Base-by-base conservation (phyloP, 345 rosid genomes). In the Gossypium turneri region DNA sequence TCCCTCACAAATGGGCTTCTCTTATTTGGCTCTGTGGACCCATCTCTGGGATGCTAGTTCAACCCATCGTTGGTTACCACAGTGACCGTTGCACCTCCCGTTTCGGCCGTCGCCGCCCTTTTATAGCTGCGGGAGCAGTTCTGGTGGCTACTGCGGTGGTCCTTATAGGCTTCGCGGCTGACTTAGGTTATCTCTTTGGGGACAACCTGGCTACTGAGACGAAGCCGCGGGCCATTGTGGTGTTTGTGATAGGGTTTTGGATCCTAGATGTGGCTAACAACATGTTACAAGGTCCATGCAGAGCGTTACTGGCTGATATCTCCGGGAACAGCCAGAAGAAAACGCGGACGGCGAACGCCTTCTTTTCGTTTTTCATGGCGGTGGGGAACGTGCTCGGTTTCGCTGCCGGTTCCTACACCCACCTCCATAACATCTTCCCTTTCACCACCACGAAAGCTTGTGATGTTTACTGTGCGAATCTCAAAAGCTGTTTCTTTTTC, bases 291-390 rank as follows among this genome's bases (percentile, higher is more conserved):
- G 93, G 94, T 7, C 97, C 96, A 0, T 92, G 98, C 81, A 77
- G 97, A 11, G 99, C 99, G 2, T 75, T 92, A 24, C 89, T 95
- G 22, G 99, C 98, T 6, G 98, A 95, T 61, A 80, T 95, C 5
- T 86, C 97, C 0, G 92, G 88, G 0, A 78, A 70, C 1, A 80
- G 82, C 80, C 88, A 90, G 6, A 85, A 70, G 72, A 86, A 81
- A 73, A 91, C 85, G 56, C 77, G 97, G 1, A 59, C 77, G 1
- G 88, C 97, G 9, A 95, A 92, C 80, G 79, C 85, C 2, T 80
- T 86, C 70, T 95, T 78, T 76, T 88, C 98, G 5, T 92, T 92
- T 76, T 94, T 94, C 84, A 94, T 92, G 97, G 97, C 97, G 29
- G 84, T 94, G 4, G 98, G 99, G 5, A 91, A 90, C 75, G 89